Base-by-base conservation (phyloP, 371 early-diverging fungal species). In the Mucor lusitanicus region DNA sequence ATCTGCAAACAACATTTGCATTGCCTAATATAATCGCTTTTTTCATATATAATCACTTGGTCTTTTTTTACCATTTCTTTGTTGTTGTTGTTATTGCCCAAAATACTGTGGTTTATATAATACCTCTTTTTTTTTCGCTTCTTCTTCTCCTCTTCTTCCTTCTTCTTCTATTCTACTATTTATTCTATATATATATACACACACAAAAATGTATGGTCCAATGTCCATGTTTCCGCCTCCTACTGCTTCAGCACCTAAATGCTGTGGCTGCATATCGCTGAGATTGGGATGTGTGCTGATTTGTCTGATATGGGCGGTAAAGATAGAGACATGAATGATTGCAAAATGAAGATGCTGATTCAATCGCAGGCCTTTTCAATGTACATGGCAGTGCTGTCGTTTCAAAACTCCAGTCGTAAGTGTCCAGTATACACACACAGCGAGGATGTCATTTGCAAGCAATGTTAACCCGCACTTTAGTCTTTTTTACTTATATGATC, bases 251-350 rank as follows among this genome's bases (percentile, higher is more conserved):
- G n/a, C 48, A 39, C 64, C 59, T 37, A 73, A 44, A 57, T 74
- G 69, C 42, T 77, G 74, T 40, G 61, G 68, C 27, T 74, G 71
- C 42, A 60, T 77, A 44, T 64, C 74, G 42, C 40, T 77, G 44
- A 53, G 77, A 50, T 61, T 72, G 6, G 77, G 77, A 23, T 67
- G 66, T 59, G 37, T 54, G 11, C 37, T 77, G 5, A 67, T 69
- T 15, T 77, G 77, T 63, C 23, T 74, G 4, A 53, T 77, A 15
- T 77, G 77, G 77, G 72, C 74, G n/a, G 77, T 77, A 72, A 70
- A 63, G 56, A 37, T 12, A 19, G 21, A 25, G 1, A 23, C 6
- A 28, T 28, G 12, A 28, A 54, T n/a, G n/a, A n/a, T n/a, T n/a
- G 27, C 6, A 28, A 30, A 54, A 54, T 6, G 7, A 28, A 28